Conservation (phyloP, 768 basidiomycete genomes). For the Russula compacta region DNA sequence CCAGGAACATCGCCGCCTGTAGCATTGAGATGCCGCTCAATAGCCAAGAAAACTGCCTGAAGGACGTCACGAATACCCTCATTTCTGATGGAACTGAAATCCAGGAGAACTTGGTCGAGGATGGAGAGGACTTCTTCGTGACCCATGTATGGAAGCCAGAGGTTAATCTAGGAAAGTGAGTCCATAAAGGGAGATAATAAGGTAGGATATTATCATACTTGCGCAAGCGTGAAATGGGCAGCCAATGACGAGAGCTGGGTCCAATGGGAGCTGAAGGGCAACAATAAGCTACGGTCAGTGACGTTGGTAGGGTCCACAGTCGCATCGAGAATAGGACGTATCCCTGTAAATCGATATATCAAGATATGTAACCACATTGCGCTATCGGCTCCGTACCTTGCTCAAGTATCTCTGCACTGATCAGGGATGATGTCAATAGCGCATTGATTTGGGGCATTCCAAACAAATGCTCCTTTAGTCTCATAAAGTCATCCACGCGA, state of each 20-base stretch:
- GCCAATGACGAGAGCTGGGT: conserved; percentile 7
- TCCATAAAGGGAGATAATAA: not conserved
- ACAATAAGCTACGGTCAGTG: conserved; percentile 8
- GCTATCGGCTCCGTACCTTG: conserved; percentile 3
- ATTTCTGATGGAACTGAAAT: not conserved
- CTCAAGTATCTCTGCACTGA: not conserved
- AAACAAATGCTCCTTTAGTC: conserved; percentile 12
- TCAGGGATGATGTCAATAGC: not conserved
- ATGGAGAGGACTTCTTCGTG: conserved; percentile 34
- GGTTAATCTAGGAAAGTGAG: conserved; percentile 16
- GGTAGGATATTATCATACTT: conserved; percentile 1
- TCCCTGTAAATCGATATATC: not conserved
- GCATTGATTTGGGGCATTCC: not conserved
- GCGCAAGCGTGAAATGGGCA: not conserved
- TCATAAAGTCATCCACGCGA: not conserved
- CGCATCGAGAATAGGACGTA: conserved; percentile 1
- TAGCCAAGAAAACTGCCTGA: not conserved
- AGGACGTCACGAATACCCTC: not conserved
- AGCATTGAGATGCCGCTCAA: conserved; percentile 8
- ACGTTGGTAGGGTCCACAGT: not conserved
- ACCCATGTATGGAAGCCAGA: conserved; percentile 53
- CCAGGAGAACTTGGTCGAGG: conserved; percentile 29
- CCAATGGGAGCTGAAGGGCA: conserved; percentile 8
- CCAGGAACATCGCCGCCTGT: not conserved
- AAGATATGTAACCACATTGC: not conserved